A percentile compares a stretch with the other conserved stretches of the same genome.
Conservation (phyloP, 768 basidiomycete species). For the Cyclocybe aegerita region DNA sequence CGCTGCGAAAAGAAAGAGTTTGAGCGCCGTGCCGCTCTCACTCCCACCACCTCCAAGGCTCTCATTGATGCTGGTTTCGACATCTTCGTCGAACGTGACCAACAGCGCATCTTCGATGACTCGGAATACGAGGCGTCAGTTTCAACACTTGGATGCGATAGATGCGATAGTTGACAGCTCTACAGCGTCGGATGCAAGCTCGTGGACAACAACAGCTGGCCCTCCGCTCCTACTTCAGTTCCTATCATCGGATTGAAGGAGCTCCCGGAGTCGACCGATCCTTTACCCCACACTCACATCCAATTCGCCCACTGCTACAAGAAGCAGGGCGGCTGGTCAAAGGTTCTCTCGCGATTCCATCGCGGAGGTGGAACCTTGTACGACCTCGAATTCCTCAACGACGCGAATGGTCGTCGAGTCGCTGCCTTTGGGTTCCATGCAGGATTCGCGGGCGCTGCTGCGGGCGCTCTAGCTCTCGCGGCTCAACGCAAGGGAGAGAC, state of each 20-base stretch:
- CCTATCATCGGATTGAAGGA: conserved; percentile 97
- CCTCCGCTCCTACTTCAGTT: conserved; percentile 65
- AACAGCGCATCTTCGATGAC: conserved; percentile 93
- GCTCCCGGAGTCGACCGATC: conserved; percentile 77
- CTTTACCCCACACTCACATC: conserved; percentile 92
- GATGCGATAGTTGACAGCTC: conserved; percentile 7
- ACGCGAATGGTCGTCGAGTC: conserved; percentile 81
- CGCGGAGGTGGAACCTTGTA: conserved; percentile 84
- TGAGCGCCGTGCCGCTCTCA: conserved; percentile 90
- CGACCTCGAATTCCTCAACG: conserved; percentile 94
- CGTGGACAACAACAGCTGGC: conserved; percentile 88
- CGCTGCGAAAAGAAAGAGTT: conserved; percentile 97
- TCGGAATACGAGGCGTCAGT: conserved; percentile 90
- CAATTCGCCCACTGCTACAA: conserved; percentile 99
- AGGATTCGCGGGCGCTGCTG: conserved; percentile 97
- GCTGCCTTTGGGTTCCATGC: conserved; percentile 99
- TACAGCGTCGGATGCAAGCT: conserved; percentile 90
- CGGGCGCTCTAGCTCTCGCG: conserved; percentile 79
- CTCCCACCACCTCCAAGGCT: conserved; percentile 85
- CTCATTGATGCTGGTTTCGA: conserved; percentile 90
- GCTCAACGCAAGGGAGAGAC: conserved; percentile 58
- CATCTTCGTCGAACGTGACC: conserved; percentile 89
- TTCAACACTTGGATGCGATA: conserved; percentile 1
- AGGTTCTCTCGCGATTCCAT: conserved; percentile 82
- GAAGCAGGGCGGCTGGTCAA: conserved; percentile 88